Percentiles rank a stretch among this genome's conserved stretches.
These are phyloP conservation scores for Quercus rubra DNA, from an alignment of 306 rosid species.

Conservation along the genomic window DNA sequence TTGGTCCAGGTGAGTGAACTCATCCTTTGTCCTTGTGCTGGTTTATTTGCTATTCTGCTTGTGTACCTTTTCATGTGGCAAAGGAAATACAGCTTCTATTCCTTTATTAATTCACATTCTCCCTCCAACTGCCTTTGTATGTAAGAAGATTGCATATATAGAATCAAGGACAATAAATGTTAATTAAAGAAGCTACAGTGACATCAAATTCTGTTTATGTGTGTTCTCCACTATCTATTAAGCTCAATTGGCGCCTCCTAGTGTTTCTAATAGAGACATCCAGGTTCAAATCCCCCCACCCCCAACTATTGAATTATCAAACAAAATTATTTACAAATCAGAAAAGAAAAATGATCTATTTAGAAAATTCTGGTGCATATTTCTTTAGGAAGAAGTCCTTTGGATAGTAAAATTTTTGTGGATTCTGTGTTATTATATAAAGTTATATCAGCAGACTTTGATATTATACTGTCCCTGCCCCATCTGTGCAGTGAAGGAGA, in stretches of 20 bases:
- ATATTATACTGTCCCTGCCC: background rate
- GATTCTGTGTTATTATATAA: background rate
- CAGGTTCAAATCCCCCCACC: too few species aligned
- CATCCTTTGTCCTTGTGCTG: background rate
- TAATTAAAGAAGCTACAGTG: background rate
- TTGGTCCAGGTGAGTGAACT: constrained; percentile 64
- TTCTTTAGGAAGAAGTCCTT: too few species aligned
- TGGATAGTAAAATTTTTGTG: background rate
- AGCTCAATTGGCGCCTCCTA: too few species aligned
- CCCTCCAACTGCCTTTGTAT: background rate
- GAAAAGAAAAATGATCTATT: background rate
- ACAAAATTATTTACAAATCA: too few species aligned
- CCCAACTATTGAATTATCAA: too few species aligned
- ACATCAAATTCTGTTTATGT: background rate
- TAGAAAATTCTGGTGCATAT: too few species aligned
- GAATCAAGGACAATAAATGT: background rate
- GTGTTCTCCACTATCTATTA: background rate
- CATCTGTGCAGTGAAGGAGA: constrained; percentile 77
- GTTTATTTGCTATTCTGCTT: background rate
- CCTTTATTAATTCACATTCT: background rate
- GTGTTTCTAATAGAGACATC: too few species aligned
- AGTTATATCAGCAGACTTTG: background rate
- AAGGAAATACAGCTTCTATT: background rate
- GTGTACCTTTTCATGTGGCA: constrained; percentile 1
- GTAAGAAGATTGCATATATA: background rate